Evolutionary conservation across 2,329 filamentous ascomycete species (phyloP).

Genomic region (Exserohilum turcica): DNA sequence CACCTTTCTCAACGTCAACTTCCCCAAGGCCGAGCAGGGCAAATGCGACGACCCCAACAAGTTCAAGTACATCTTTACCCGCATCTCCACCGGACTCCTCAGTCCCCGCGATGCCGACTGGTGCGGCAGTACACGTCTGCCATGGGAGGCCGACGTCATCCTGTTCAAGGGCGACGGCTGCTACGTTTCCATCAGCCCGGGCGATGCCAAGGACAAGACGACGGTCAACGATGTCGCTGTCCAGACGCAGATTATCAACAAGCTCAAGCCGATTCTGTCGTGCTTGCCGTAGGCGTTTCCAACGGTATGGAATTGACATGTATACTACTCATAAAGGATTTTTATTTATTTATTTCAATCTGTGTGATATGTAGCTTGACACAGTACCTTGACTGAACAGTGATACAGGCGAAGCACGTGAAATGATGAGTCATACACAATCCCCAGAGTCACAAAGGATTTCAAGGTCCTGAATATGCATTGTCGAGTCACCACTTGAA

Average conservation of each 20-base stretch:
- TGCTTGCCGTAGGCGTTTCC: slow-evolving; percentile 14
- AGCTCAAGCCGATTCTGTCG: slow-evolving; percentile 35
- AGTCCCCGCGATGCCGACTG: slow-evolving; percentile 59
- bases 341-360: too few species aligned
- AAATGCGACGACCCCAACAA: slow-evolving; percentile 58
- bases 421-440: too few species aligned
- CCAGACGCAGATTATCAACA: slow-evolving; percentile 32
- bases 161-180: slow-evolving; percentile 55
- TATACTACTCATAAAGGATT: too few species aligned
- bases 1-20: slow-evolving; percentile 73
- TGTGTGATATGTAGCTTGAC: too few species aligned
- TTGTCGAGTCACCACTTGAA: too few species aligned
- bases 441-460: too few species aligned
- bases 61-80: slow-evolving; percentile 68
- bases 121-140: slow-evolving; percentile 62
- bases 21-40: slow-evolving; percentile 57
- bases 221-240: slow-evolving; percentile 57
- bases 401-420: too few species aligned
- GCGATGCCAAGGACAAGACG: slow-evolving; percentile 64
- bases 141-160: slow-evolving; percentile 63
- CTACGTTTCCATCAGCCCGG: slow-evolving; percentile 67
- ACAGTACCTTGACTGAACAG: too few species aligned
- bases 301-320: too few species aligned
- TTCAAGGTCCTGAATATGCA: too few species aligned
- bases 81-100: slow-evolving; percentile 58